Evolutionary conservation across 1,139 yeast species (phyloP), one percentile per base, ranked within the genome.

Genomic region (Yamadazyma dendronema): DNA sequence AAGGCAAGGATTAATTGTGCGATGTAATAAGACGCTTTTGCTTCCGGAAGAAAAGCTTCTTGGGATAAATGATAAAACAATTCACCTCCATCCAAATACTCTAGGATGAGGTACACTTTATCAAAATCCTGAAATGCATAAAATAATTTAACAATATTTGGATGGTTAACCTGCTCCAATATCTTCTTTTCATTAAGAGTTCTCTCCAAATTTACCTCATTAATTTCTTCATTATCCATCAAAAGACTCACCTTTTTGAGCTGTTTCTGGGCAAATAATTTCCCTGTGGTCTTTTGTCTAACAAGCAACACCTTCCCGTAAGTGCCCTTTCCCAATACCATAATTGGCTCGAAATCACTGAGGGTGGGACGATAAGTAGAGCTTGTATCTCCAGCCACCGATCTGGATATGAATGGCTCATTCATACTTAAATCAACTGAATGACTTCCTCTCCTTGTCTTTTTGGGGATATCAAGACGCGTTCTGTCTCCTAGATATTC

Each of bases 21-120:
- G 8, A 87, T 77, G 54, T 90, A 90, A 54, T 81, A 83, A 2
- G 94, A 75, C 0, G 95, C 86, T 33, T 81, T 79, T 35, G 79
- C 79, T 56, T 90, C 97, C 33, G 84, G 81, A 49, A 77, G 52
- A 43, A 65, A 69, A 31, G 57, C 57, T 39, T 67, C 68, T 44
- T 70, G 70, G 0, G 77, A 74, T 49, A 90, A 67, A 61, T 90
- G 96, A 46, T 81, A 88, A 56, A 90, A 90, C 34, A 90, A 62
- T 59, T 90, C 97, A 11, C 97, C 97, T 8, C 97, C 97, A 39
- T 90, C 95, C 19, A 92, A 80, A 54, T 86, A 90, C 56, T 90
- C 96, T 41, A 90, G 64, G 17, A 89, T 76, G 38, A 90, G 60
- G 55, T 90, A 90, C 26, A 90, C 75, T 56, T 86, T 88, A 39